A percentile compares a stretch with the other conserved stretches of the same genome.
These are phyloP conservation scores for Globisporangium perplexum DNA, from an alignment of 352 stramenopile species.

Conservation along the genomic window DNA sequence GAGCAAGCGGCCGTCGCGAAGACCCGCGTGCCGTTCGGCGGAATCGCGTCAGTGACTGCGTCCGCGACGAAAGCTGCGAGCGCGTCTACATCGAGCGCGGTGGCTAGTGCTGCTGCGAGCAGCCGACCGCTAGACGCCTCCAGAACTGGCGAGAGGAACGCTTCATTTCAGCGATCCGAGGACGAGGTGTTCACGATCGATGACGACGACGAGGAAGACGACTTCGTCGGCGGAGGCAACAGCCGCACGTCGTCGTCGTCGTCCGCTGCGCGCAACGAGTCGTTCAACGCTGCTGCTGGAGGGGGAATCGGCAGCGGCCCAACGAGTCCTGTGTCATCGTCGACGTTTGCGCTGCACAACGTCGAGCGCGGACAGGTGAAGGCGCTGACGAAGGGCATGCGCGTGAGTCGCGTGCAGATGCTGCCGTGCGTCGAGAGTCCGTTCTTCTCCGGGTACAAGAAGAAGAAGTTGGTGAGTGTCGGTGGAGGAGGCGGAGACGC, in stretches of 20 bases:
- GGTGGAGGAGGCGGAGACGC: too few relatives aligned
- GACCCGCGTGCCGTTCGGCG: constrained; percentile 30
- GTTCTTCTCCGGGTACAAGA: constrained; percentile 87
- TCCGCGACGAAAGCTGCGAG: constrained; percentile 3
- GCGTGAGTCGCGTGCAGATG: constrained; percentile 63
- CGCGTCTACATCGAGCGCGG: not conserved
- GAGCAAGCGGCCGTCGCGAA: constrained; percentile 54
- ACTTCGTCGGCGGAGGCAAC: constrained; percentile 27
- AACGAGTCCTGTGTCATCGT: constrained; percentile 3
- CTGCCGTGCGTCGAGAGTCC: constrained; percentile 57
- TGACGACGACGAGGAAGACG: constrained; percentile 66
- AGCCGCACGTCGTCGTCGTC: constrained; percentile 41
- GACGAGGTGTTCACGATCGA: constrained; percentile 84
- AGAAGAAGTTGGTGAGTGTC: constrained; percentile 38
- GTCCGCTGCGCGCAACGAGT: constrained; percentile 41
- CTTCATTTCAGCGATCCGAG: constrained; percentile 50
- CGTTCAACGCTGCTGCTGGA: constrained; percentile 26
- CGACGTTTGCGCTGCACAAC: constrained; percentile 30
- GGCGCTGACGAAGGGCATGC: constrained; percentile 60
- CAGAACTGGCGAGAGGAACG: constrained; percentile 11
- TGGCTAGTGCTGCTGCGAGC: not conserved
- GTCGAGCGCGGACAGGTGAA: constrained; percentile 45
- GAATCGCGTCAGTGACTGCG: constrained; percentile 15
- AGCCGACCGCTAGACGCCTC: not conserved
- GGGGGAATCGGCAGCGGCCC: constrained; percentile 1